Percentiles rank a stretch among this genome's conserved stretches.
phyloP scores from a whole-genome alignment of 2,329 filamentous ascomycete genomes.

The Talaromyces sp. region DNA sequence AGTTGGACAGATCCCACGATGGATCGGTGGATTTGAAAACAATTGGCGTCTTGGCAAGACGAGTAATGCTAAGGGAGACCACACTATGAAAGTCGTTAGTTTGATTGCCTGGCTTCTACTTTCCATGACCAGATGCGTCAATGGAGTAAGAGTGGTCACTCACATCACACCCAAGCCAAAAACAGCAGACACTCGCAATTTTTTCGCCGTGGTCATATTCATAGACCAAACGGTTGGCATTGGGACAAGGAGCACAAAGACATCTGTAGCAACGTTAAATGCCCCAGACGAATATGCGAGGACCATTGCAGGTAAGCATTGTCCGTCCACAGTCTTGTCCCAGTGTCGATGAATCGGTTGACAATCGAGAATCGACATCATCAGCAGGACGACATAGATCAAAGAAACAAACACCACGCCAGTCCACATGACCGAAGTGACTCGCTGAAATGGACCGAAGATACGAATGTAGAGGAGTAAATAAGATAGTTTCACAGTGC shows the following conservation, averaged over 20 bases:
- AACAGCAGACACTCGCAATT: slow-evolving; percentile 6
- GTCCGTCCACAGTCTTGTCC: background rate
- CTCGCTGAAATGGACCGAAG: slow-evolving; percentile 8
- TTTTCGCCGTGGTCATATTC: background rate
- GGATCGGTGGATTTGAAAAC: slow-evolving; percentile 12
- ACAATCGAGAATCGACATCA: slow-evolving; percentile 13
- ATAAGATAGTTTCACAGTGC: slow-evolving; percentile 5
- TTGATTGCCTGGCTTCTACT: too few relatives aligned
- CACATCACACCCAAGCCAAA: slow-evolving; percentile 8
- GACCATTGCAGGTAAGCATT: slow-evolving; percentile 3
- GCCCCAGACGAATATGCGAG: slow-evolving; percentile 9
- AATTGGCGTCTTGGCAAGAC: slow-evolving; percentile 7
- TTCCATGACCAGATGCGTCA: background rate
- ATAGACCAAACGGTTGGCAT: slow-evolving; percentile 11
- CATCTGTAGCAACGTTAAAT: slow-evolving; percentile 11
- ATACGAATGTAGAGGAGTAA: slow-evolving; percentile 10
- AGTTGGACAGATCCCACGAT: slow-evolving; percentile 4
- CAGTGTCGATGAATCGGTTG: slow-evolving; percentile 8
- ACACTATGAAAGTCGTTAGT: slow-evolving; percentile 1
- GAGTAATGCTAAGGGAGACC: slow-evolving; percentile 6
- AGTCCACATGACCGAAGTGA: slow-evolving; percentile 8
- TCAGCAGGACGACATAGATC: slow-evolving; percentile 6
- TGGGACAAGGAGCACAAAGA: slow-evolving; percentile 8
- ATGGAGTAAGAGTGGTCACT: background rate
- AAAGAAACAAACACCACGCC: slow-evolving; percentile 4